phyloP scores from a whole-genome alignment of 441 rosid genomes.

The Jatropha multifida region DNA sequence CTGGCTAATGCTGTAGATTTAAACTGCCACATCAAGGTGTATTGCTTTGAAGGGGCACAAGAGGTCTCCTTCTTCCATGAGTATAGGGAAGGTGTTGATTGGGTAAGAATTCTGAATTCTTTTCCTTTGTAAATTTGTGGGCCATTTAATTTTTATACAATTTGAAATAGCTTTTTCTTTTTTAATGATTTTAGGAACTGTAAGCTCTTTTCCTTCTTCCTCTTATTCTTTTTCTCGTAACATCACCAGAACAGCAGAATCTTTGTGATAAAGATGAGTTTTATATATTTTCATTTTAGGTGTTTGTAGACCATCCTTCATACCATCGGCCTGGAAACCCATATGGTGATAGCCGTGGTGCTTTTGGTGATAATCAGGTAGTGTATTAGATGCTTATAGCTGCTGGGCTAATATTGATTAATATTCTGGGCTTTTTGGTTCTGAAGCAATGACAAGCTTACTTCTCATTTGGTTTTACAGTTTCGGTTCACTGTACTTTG shows the following conservation, averaged over 20 bases:
- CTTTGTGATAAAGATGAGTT: neutral
- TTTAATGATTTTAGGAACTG: neutral
- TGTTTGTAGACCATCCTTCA: slow-evolving; percentile 81
- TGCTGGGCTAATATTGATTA: slow-evolving; percentile 10
- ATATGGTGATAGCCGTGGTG: slow-evolving; percentile 78
- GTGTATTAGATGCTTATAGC: slow-evolving; percentile 10
- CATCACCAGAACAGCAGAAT: neutral
- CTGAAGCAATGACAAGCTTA: slow-evolving; percentile 30
- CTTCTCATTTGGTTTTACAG: slow-evolving; percentile 51
- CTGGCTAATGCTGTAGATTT: slow-evolving; percentile 48
- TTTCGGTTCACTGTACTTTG: slow-evolving; percentile 91
- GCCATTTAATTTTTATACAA: neutral
- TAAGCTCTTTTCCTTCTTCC: neutral
- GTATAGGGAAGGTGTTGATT: slow-evolving; percentile 83
- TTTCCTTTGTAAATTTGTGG: slow-evolving; percentile 11
- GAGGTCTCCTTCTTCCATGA: slow-evolving; percentile 86
- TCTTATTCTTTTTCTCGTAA: neutral
- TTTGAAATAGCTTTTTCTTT: neutral
- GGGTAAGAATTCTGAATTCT: slow-evolving; percentile 53
- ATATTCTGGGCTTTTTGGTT: slow-evolving; percentile 1
- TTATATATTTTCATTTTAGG: slow-evolving; percentile 41
- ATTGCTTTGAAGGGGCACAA: slow-evolving; percentile 78
- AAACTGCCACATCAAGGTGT: slow-evolving; percentile 42
- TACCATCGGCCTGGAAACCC: slow-evolving; percentile 92
- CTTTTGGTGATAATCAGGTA: slow-evolving; percentile 96